Base-by-base conservation (phyloP, 2,329 filamentous ascomycete genomes). In the Ceratocystis destructans region DNA sequence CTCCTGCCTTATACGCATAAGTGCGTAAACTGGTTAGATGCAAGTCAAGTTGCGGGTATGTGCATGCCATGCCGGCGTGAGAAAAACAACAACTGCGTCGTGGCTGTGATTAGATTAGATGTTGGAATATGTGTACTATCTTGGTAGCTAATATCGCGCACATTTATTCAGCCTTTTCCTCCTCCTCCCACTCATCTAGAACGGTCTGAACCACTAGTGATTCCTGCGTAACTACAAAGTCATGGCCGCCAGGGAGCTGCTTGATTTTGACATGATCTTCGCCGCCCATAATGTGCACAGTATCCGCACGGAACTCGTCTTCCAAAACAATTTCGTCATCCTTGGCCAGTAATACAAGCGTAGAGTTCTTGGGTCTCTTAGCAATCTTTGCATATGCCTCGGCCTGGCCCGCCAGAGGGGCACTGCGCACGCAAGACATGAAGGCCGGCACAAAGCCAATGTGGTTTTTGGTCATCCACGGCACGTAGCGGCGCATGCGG, bases 391-490 rank as follows among this genome's bases (percentile, higher is more conserved):
- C 71, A 81, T 82, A 86, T 41, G 76, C 76, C 22, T 76, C 76
- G 20, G 82, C 76, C 73, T 84, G 80, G 10, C 76, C 77, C 64
- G 79, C 78, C 66, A 86, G 75, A 8, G 82, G 82, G 10, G 79
- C 81, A 69, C 80, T 74, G 57, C 79, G 77, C 66, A 86, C 77
- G 61, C 80, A 82, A 62, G 79, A 82, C 76, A 84, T 81, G 72
- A 86, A 86, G 7, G 83, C 79, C 6, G 78, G 78, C 12, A 86
- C 78, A 72, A 86, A 86, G 10, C 83, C 84, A 6, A 73, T 70
- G 72, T 86, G 83, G 71, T 82, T 70, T 7, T 75, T 71, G 6
- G 85, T 75, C 75, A 84, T 83, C 84, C 83, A 86, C 68, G 80
- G 77, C 53, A 86, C 79, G 69, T 80, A 81, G 62, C 74, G 73